phyloP scores from a whole-genome alignment of 2,329 filamentous ascomycete species.

The Claviceps capensis region DNA sequence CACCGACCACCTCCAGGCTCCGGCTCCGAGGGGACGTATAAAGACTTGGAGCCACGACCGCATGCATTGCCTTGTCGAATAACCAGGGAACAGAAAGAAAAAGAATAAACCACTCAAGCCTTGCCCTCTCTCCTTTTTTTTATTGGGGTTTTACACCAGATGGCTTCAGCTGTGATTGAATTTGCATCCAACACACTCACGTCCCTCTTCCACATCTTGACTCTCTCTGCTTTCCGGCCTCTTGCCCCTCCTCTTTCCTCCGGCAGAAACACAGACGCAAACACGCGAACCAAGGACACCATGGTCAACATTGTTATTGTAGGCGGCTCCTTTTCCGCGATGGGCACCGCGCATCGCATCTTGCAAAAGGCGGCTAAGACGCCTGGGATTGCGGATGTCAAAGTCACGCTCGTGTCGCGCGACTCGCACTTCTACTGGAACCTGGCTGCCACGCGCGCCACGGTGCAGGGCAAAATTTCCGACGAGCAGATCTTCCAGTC shows the following conservation, averaged over 20 bases:
- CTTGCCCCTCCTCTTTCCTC: not conserved
- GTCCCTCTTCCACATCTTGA: not conserved
- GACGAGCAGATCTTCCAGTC: slow-evolving; percentile 34
- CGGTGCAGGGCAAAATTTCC: slow-evolving; percentile 33
- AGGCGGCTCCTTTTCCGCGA: not conserved
- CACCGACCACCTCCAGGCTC: no score
- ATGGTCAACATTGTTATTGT: not conserved
- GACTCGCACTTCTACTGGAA: slow-evolving; percentile 21
- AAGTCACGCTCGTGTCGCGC: slow-evolving; percentile 24
- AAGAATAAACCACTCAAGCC: not conserved
- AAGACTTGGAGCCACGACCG: no score
- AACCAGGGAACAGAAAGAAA: not conserved
- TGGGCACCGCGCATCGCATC: not conserved
- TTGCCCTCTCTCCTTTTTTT: not conserved
- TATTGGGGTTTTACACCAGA: not conserved
- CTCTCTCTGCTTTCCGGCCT: not conserved
- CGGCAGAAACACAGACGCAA: not conserved
- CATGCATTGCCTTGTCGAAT: not conserved
- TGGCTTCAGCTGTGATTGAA: not conserved
- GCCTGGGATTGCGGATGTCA: not conserved
- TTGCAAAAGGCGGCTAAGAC: slow-evolving; percentile 1
- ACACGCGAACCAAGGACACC: not conserved
- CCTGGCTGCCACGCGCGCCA: slow-evolving; percentile 38
- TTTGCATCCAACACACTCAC: not conserved
- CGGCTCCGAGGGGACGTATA: no score